Base-by-base conservation (phyloP, 2,329 filamentous ascomycete genomes). In the Phaeosphaeria sp. region DNA sequence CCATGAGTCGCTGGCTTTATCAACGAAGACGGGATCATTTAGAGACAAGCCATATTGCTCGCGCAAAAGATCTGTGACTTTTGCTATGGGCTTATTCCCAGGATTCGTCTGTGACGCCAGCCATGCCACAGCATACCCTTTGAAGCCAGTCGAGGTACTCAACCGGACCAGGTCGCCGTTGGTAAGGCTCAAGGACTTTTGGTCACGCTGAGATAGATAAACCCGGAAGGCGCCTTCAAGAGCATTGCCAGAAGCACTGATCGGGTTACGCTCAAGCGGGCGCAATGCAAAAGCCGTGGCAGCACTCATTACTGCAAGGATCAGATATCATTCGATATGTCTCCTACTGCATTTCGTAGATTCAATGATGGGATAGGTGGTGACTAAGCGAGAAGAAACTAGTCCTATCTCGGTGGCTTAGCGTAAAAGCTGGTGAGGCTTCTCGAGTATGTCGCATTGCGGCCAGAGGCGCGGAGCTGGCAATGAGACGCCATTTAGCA, bases 11-110 rank as follows among this genome's bases (percentile, higher is more conserved):
- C 57, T 82, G 10, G 84, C 82, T 60, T 78, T 83, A 1, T 83
- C 80, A 22, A 93, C 84, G 7, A 83, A 82, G 48, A 96, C 81
- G 7, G 63, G 62, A 23, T 76, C 73, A 17, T 72, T 17, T 3
- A 95, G 81, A 59, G 89, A 89, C 66, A 96, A 85, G 0, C 86
- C 87, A 64, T 90, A 90, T 6, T 87, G 84, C 36, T 90, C 89
- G 61, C 91, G 89, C 53, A 96, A 86, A 6, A 87, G 82, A 61
- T 91, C 89, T 21, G 91, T 78, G 89, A 80, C 91, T 86, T 81
- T 93, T 22, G 73, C 75, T 47, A 78, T 73, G 3, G 69, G 67
- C 54, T 77, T 78, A 56, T 72, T 76, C 20, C 72, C 72, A 20
- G 72, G 61, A 27, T 79, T 79, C 1, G 76, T 76, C 55, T 81